These are phyloP conservation scores for Favolaschia claudopus DNA, from an alignment of 768 basidiomycete genomes.

Conservation along the genomic window DNA sequence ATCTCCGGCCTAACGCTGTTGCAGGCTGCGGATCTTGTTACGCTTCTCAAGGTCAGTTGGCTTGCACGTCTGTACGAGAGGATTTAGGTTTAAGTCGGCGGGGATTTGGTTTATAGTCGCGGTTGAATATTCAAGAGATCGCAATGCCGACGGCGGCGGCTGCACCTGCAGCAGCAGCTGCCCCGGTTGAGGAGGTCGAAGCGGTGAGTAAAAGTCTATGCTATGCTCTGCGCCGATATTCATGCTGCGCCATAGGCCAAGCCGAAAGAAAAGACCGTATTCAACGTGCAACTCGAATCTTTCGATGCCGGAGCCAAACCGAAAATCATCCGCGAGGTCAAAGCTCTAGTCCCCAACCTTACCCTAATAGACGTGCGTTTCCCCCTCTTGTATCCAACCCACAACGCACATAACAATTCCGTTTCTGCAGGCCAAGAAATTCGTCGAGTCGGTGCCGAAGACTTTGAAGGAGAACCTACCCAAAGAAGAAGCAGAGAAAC, in stretches of 20 bases:
- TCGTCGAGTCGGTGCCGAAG: conserved; percentile 95
- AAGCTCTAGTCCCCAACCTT: conserved; percentile 93
- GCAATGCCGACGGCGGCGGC: conserved; percentile 85
- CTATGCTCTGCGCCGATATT: neutral
- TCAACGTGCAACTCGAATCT: conserved; percentile 93
- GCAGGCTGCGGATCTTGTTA: conserved; percentile 94
- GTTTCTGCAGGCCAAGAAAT: conserved; percentile 91
- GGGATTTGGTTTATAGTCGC: conserved; percentile 59
- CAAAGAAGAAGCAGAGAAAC: conserved; percentile 98
- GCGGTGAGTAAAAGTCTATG: conserved; percentile 55
- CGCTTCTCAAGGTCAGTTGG: conserved; percentile 84
- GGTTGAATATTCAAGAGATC: conserved; percentile 97
- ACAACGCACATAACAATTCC: neutral
- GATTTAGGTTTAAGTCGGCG: neutral
- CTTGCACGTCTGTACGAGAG: no score
- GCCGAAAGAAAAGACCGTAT: conserved; percentile 98
- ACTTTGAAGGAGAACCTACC: conserved; percentile 91
- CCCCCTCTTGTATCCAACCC: conserved; percentile 4
- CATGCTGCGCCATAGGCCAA: conserved; percentile 67
- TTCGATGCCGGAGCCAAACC: conserved; percentile 93
- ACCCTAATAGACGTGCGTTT: conserved; percentile 92
- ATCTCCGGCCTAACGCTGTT: conserved; percentile 89
- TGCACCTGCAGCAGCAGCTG: conserved; percentile 60
- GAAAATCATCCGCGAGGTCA: conserved; percentile 97
- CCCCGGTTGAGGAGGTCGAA: conserved; percentile 66